phyloP scores from a whole-genome alignment of 2,329 filamentous ascomycete genomes.

The Penicillium sumatraense region DNA sequence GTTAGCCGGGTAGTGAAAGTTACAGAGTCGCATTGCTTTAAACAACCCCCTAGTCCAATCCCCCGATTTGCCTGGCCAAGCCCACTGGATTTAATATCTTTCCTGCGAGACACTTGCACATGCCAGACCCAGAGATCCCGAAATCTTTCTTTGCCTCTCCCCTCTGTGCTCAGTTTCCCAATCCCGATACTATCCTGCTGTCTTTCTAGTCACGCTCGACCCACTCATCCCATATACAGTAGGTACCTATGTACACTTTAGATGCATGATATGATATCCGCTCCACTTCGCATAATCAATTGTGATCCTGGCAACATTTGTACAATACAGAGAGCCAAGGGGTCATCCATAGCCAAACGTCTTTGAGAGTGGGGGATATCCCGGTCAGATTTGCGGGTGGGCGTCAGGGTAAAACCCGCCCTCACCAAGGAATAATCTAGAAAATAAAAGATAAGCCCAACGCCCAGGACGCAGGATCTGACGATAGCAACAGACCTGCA shows the following conservation, averaged over 20 bases:
- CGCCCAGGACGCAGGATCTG: background rate
- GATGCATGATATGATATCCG: constrained; percentile 22
- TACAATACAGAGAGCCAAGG: background rate
- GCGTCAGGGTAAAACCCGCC: background rate
- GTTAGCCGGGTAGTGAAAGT: constrained; percentile 30
- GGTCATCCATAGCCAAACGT: background rate
- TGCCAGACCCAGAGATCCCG: constrained; percentile 14
- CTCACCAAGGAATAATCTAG: background rate
- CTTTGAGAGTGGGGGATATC: no score
- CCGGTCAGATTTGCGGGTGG: background rate
- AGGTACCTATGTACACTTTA: no score
- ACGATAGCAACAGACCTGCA: background rate
- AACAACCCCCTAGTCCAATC: constrained; percentile 8
- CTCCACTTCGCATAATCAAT: constrained; percentile 21
- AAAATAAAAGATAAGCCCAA: constrained; percentile 7
- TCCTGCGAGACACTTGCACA: constrained; percentile 23
- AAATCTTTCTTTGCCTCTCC: constrained; percentile 4
- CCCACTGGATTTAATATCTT: constrained; percentile 7
- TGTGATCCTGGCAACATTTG: background rate
- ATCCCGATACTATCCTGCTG: constrained; percentile 9
- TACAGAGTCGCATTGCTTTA: constrained; percentile 29
- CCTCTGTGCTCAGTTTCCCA: background rate
- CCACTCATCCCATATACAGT: constrained; percentile 1
- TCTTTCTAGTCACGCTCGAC: no score
- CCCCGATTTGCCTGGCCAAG: background rate